These are phyloP conservation scores for Arctium lappa DNA, from an alignment of 129 eudicot species.

Conservation along the genomic window DNA sequence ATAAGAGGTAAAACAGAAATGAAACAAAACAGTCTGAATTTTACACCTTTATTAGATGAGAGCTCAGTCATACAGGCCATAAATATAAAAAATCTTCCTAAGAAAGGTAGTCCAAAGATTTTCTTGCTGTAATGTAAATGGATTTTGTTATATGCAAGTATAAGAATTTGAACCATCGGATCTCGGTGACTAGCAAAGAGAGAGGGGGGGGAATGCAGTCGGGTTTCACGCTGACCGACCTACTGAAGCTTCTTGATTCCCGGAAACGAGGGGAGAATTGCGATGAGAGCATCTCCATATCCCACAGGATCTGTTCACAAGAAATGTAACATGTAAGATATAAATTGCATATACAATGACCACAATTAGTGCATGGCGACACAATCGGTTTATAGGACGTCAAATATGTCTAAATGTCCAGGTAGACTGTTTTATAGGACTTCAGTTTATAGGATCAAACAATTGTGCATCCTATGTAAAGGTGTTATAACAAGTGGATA, in stretches of 20 bases:
- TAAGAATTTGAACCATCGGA: slow-evolving; percentile 25
- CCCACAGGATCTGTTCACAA: slow-evolving; percentile 76
- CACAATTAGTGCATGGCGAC: background rate
- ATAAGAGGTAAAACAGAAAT: background rate
- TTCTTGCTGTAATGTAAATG: slow-evolving; percentile 13
- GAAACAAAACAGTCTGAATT: slow-evolving; percentile 8
- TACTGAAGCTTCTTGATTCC: slow-evolving; percentile 81
- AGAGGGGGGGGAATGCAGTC: background rate
- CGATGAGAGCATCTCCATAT: slow-evolving; percentile 82
- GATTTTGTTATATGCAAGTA: slow-evolving; percentile 29
- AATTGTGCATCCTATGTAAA: background rate
- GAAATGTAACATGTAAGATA: background rate
- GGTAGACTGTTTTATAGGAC: background rate
- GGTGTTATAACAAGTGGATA: background rate
- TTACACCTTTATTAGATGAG: slow-evolving; percentile 32
- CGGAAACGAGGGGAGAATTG: slow-evolving; percentile 89
- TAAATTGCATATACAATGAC: background rate
- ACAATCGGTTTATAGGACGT: background rate
- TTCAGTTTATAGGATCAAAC: background rate
- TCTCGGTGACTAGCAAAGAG: slow-evolving; percentile 11
- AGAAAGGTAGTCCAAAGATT: slow-evolving; percentile 18
- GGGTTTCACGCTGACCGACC: background rate
- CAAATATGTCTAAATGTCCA: background rate
- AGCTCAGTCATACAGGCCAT: slow-evolving; percentile 25
- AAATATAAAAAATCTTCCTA: slow-evolving; percentile 9